Percentiles rank a stretch among this genome's conserved stretches.
Conservation (phyloP, 1,284 basidiomycete genomes). For the Apiotrichum montevideense region DNA sequence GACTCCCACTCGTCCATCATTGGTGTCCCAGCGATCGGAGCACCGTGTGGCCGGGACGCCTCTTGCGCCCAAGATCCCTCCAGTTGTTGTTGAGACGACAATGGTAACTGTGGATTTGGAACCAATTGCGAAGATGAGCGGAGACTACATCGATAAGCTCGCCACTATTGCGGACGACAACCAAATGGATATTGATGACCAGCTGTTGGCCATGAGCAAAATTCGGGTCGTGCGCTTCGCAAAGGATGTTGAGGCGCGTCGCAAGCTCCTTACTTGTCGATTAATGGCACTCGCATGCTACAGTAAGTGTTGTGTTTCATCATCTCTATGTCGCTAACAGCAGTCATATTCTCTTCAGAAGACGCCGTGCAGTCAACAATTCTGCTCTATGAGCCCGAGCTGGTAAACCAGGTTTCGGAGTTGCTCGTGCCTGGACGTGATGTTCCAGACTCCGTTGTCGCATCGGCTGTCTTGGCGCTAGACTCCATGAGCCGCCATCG, state of each 20-base stretch:
- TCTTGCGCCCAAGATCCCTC: neutral
- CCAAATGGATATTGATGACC: conserved; percentile 72
- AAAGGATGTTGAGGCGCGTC: conserved; percentile 58
- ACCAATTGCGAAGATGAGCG: conserved; percentile 14
- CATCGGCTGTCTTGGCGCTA: conserved; percentile 76
- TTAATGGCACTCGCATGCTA: conserved; percentile 83
- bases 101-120: conserved; percentile 37
- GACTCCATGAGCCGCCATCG: conserved; percentile 86
- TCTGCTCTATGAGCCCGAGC: conserved; percentile 86
- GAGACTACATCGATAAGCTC: conserved; percentile 54
- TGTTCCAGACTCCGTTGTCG: conserved; percentile 59
- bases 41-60: conserved; percentile 7
- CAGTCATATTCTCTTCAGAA: conserved; percentile 69
- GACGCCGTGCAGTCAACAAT: conserved; percentile 69
- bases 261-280: conserved; percentile 74
- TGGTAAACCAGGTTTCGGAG: conserved; percentile 81
- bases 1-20: conserved; percentile 23
- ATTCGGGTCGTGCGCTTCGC: conserved; percentile 69
- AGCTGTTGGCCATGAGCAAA: conserved; percentile 82
- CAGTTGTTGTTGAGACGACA: conserved; percentile 7
- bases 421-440: conserved; percentile 66
- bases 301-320: conserved; percentile 39
- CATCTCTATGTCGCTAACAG: conserved; percentile 7
- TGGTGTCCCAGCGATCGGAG: conserved; percentile 4
- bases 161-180: conserved; percentile 67